Evolutionary conservation across 768 basidiomycete species (phyloP), one percentile per base, ranked within the genome.

Genomic region (Calocybe indica): DNA sequence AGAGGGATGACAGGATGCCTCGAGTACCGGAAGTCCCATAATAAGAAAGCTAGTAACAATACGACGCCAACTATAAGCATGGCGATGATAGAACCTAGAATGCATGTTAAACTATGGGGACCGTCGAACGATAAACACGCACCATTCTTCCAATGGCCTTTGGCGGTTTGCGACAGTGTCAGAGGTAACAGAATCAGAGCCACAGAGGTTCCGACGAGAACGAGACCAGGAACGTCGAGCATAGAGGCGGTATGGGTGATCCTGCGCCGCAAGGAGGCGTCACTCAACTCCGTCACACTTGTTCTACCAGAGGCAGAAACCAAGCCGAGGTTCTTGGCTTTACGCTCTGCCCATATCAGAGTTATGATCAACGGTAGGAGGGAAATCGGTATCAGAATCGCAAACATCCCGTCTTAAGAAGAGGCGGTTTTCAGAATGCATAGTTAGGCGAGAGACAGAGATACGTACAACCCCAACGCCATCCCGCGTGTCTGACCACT

Each of bases 391-490:
- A 80, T 65, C 29, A 83, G 64, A 50, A 82, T 76, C 28, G 74
- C 73, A 56, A 82, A 81, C 74, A 79, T 78, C 15, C 70, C 75
- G 48, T 79, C 76, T 78, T 50, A 53, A 10, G 33, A 52, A 40
- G 49, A 33, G 43, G 42, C 48, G 28, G 37, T 22, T 15, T 28
- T 34, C 22, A 37, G 36, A 37, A 14, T 3, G 36, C 14, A 31
- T 41, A n/a, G 9, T 15, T 14, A 28, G 40, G 5, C 39, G 40
- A 11, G 37, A 51, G 42, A 30, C 7, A 32, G 37, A 37, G 11
- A 32, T 42, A 75, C 80, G 40, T 57, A 80, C 79, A 85, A 31
- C 83, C 83, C 83, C 83, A 84, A 60, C 83, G 63, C 83, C 83
- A 85, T 6, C 78, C 76, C 15, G 67, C 63, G 28, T 61, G 56